Evolutionary conservation across 148 eudicot genomes (phyloP).

Genomic region (Camellia lanceoleosa): DNA sequence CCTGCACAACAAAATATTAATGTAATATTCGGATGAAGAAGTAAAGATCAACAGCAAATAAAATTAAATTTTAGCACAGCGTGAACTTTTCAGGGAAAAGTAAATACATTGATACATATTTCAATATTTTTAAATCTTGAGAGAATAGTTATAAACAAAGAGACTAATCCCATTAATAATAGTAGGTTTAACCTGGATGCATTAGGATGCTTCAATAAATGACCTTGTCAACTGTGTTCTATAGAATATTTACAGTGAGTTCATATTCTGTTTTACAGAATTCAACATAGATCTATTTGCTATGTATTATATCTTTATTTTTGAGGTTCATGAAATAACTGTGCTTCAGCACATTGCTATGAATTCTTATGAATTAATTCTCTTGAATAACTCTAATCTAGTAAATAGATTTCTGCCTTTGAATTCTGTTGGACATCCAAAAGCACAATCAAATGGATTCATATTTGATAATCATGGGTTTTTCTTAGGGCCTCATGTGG

Average conservation of each 20-base stretch:
- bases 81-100: not conserved
- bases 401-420: not conserved
- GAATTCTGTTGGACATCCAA: not conserved
- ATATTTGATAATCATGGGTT: not conserved
- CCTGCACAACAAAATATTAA: slow-evolving; percentile 41
- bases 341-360: not conserved
- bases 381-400: not conserved
- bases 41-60: not conserved
- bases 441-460: not conserved
- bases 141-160: not conserved
- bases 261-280: not conserved
- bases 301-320: not conserved
- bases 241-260: not conserved
- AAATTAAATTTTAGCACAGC: not conserved
- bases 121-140: not conserved
- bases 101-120: not conserved
- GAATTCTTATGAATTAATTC: not conserved
- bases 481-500: not conserved
- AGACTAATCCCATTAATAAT: not conserved
- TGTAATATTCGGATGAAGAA: not conserved
- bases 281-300: no score
- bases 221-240: not conserved
- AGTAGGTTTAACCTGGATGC: not conserved
- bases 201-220: not conserved
- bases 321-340: not conserved